Base-by-base conservation (phyloP, 352 stramenopile genomes). In the Phytophthora parvispora region DNA sequence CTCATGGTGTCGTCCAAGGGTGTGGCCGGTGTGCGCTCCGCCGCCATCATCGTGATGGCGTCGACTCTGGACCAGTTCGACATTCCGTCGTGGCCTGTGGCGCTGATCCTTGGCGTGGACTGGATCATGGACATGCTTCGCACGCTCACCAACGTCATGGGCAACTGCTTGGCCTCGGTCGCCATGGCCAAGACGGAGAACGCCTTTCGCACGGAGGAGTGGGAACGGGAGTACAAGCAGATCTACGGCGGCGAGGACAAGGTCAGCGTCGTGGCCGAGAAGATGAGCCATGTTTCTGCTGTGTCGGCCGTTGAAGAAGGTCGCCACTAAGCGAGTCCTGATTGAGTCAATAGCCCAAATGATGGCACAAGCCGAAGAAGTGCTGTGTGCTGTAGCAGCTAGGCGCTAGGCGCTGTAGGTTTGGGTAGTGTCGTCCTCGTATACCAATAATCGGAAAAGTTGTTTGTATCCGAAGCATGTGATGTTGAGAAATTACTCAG, bases 101-200 rank as follows among this genome's bases (percentile, higher is more conserved):
- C 71, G 13, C 67, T 85, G 5, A 78, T 85, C 32, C 55, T 85
- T 0, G 74, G 69, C 12, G 74, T 67, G 24, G 74, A 85, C 45
- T 85, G 77, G 77, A 57, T 85, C 42, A 77, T 75, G 42, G 77
- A 85, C 50, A 85, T 85, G 77, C 57, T 58, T 2, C 77, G 77
- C 2, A 83, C 77, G 48, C 75, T 82, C 62, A 79, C 65, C 27
- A 85, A 85, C 61, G 67, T 85, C 2, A 66, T 72, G 16, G 77
- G 77, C 34, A 85, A 85, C 66, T 83, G 74, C 45, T 51, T 85
- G 15, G 77, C 77, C 10, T 49, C 77, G 18, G 67, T 74, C 15
- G 67, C 77, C 13, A 85, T 85, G 77, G 77, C 77, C 63, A 85
- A 85, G 40, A 29, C 78, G 34, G 77, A 85, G 67, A 75, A 75